Evolutionary conservation across 83 land plant genomes (phyloP).

Genomic region (Picea engelmannii): DNA sequence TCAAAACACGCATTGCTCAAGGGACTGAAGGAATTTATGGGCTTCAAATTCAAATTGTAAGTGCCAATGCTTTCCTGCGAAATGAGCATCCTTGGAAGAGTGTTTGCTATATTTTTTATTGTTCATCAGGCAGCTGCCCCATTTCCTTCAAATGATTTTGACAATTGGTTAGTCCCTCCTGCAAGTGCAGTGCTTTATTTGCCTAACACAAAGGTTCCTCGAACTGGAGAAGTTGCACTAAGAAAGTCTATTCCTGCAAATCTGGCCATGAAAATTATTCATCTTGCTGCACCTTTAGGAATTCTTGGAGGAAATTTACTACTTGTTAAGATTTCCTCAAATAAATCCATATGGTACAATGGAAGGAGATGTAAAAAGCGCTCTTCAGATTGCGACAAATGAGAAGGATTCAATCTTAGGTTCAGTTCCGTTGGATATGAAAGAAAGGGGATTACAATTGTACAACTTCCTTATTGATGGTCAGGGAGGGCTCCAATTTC

Average conservation of each 20-base stretch:
- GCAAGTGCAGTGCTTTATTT: slow-evolving; percentile 94
- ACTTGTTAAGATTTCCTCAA: slow-evolving; percentile 93
- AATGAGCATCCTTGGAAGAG: slow-evolving; percentile 24
- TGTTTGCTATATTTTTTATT: slow-evolving; percentile 35
- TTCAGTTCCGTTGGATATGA: no score
- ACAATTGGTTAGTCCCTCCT: slow-evolving; percentile 32
- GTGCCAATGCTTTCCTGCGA: slow-evolving; percentile 13
- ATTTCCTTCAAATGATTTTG: slow-evolving; percentile 30
- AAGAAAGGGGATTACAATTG: no score
- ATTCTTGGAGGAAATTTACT: slow-evolving; percentile 90
- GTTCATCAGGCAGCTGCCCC: slow-evolving; percentile 53
- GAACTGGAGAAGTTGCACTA: slow-evolving; percentile 92
- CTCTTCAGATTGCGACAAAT: slow-evolving; percentile 92
- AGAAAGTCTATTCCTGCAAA: slow-evolving; percentile 97
- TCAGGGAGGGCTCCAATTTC: no score
- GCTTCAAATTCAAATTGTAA: slow-evolving; percentile 1
- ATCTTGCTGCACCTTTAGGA: slow-evolving; percentile 54
- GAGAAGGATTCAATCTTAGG: no score
- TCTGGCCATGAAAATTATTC: slow-evolving; percentile 77
- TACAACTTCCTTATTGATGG: no score
- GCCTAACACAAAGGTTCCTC: slow-evolving; percentile 94
- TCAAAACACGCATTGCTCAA: no score
- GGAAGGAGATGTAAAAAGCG: slow-evolving; percentile 96
- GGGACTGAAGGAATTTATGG: neutral
- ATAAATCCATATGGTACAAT: slow-evolving; percentile 97